Base-by-base conservation (phyloP, 208 protist genomes). In the Acanthamoeba healyi region DNA sequence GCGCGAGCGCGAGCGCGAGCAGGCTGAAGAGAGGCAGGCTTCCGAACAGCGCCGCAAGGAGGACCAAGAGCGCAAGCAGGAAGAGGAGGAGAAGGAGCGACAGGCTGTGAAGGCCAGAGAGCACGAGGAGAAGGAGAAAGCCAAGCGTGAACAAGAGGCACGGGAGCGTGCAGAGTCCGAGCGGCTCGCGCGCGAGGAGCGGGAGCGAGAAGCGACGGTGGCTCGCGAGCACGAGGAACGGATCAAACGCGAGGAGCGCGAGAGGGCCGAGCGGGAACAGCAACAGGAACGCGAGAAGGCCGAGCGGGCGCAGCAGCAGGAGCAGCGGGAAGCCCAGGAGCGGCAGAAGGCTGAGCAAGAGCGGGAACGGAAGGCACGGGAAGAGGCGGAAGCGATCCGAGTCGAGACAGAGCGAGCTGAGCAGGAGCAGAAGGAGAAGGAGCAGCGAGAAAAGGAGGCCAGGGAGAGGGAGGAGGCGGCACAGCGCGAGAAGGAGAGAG, bases 71-170 rank as follows among this genome's bases (percentile, higher is more conserved):
- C n/a, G n/a, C n/a, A 49, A 49, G 44, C 7, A 49, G 44, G 12
- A 12, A 17, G 58, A 24, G 29, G 61, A 10, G 29, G 29, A 32
- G 61, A 22, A 70, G 61, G 61, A 10, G 29, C 61, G 29, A 36
- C n/a, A n/a, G n/a, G n/a, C n/a, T n/a, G n/a, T n/a, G n/a, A n/a
- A n/a, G n/a, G n/a, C n/a, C n/a, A n/a, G n/a, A n/a, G n/a, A n/a
- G n/a, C n/a, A n/a, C n/a, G 65, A 74, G 65, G 65, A 15, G 65
- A 38, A 74, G 15, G 65, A 74, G n/a, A 74, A 40, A 32, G 56
- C 56, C 56, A 7, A 51, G 5, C 14, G 14, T 15, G 46, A 10
- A 6, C 2, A 51, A 15, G 5, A 51, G 46, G 46, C 1, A 0
- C 14, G 14, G 46, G 46, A 51, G 46, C 10, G 46, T 10, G 46